Base-by-base conservation (phyloP, 2,329 filamentous ascomycete genomes). In the Chaetomium globosum region DNA sequence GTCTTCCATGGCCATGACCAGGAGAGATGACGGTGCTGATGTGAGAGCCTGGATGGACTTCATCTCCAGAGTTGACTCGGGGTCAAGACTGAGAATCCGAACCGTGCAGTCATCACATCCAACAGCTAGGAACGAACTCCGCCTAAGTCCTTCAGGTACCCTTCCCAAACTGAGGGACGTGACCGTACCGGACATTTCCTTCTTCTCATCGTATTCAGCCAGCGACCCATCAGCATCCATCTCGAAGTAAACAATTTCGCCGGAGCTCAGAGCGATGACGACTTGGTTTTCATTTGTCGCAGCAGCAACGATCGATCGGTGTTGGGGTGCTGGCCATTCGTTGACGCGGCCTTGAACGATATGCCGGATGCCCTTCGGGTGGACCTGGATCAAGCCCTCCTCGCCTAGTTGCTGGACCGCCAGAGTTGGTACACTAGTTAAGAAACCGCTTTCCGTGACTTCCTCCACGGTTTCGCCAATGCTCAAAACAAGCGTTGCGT, bases 391-490 rank as follows among this genome's bases (percentile, higher is more conserved):
- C 49, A 98, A 82, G 30, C 93, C 92, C 75, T 97, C 92, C 64
- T 97, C 93, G 51, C 95, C 96, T 58, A 99, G 88, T 72, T 97
- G 91, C 74, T 97, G 94, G 5, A 97, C 92, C 7, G 93, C 93
- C 19, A 99, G 81, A 0, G 96, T 99, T 1, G 93, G 89, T 9
- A 95, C 93, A 12, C 90, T 90, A 0, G 92, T 91, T 10, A 98
- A 80, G 74, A 99, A 97, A 0, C 94, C 93, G 10, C 93, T 96
- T 74, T 98, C 93, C 8, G 89, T 93, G 3, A 97, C 93, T 78
- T 98, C 93, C 75, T 97, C 93, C 0, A 99, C 95, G 1, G 93
- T 97, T 75, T 99, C 95, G 4, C 94, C 95, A 69, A 99, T 97
- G 73, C 93, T 96, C 19, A 99, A 82, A 1, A 98, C 93, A 13